Evolutionary conservation across 208 protist genomes (phyloP).

Genomic region (Naegleria fowleri): DNA sequence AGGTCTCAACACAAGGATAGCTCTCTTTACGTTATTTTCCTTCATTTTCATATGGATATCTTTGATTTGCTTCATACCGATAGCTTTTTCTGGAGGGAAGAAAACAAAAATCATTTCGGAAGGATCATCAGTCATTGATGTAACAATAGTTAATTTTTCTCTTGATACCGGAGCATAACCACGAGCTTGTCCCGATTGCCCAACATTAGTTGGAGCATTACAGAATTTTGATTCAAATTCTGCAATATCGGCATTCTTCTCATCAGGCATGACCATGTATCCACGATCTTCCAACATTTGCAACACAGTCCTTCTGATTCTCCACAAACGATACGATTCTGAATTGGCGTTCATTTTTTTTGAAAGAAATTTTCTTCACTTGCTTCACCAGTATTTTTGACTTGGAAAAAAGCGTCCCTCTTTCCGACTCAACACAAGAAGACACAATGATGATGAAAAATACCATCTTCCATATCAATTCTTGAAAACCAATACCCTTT

Average conservation of each 20-base stretch:
- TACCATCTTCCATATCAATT: too few relatives aligned
- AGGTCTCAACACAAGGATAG: background rate
- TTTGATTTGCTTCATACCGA: slow-evolving; percentile 20
- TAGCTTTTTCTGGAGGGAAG: background rate
- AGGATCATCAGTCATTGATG: background rate
- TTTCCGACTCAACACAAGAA: too few relatives aligned
- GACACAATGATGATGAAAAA: too few relatives aligned
- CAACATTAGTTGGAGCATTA: background rate
- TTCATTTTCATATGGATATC: slow-evolving; percentile 12
- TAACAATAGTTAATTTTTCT: background rate
- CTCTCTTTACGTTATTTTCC: background rate
- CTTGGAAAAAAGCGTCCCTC: too few relatives aligned
- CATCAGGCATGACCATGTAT: background rate
- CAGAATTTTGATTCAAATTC: slow-evolving; percentile 19
- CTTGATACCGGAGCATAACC: background rate
- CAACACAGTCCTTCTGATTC: slow-evolving; percentile 11
- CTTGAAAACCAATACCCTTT: too few relatives aligned
- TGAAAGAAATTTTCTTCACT: background rate
- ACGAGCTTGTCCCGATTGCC: background rate
- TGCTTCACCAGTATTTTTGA: too few relatives aligned
- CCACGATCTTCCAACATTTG: slow-evolving; percentile 32
- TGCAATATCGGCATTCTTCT: background rate
- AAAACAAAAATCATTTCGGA: slow-evolving; percentile 27
- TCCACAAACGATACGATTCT: slow-evolving; percentile 5
- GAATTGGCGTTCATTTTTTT: slow-evolving; percentile 13